A percentile compares a stretch with the other conserved stretches of the same genome.
phyloP scores from a whole-genome alignment of 805 yeast species.

The Nakazawaea molendinolei region DNA sequence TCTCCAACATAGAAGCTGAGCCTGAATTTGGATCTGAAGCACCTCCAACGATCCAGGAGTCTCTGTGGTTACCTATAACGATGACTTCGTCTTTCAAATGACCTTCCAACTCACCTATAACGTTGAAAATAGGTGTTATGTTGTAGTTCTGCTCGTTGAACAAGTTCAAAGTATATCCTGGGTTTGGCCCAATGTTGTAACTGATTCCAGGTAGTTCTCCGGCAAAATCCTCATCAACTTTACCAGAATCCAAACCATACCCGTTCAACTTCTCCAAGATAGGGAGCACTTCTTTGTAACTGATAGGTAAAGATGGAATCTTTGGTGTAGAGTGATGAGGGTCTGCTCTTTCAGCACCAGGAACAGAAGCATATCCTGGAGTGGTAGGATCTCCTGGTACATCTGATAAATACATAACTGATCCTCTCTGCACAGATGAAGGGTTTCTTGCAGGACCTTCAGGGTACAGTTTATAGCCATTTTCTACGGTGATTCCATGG shows the following conservation, averaged over 20 bases:
- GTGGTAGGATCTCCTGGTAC: constrained; percentile 64
- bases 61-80: constrained; percentile 71
- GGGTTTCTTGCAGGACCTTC: constrained; percentile 68
- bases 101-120: constrained; percentile 57
- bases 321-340: constrained; percentile 43
- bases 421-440: constrained; percentile 60
- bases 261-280: constrained; percentile 49
- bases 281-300: constrained; percentile 48
- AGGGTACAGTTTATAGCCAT: constrained; percentile 53
- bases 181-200: constrained; percentile 29
- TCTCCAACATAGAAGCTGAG: constrained; percentile 56
- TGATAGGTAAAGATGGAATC: constrained; percentile 58
- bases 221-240: constrained; percentile 21
- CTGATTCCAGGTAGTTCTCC: constrained; percentile 31
- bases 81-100: constrained; percentile 44
- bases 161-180: constrained; percentile 40
- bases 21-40: constrained; percentile 80
- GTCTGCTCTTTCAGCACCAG: constrained; percentile 33
- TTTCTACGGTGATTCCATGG: constrained; percentile 34
- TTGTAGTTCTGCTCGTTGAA: constrained; percentile 59
- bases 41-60: constrained; percentile 75
- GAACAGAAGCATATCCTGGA: constrained; percentile 45
- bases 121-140: constrained; percentile 55
- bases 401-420: constrained; percentile 17
- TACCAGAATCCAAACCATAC: constrained; percentile 42